These are phyloP conservation scores for Trametes versicolor DNA, from an alignment of 1,284 basidiomycete species.

Conservation along the genomic window DNA sequence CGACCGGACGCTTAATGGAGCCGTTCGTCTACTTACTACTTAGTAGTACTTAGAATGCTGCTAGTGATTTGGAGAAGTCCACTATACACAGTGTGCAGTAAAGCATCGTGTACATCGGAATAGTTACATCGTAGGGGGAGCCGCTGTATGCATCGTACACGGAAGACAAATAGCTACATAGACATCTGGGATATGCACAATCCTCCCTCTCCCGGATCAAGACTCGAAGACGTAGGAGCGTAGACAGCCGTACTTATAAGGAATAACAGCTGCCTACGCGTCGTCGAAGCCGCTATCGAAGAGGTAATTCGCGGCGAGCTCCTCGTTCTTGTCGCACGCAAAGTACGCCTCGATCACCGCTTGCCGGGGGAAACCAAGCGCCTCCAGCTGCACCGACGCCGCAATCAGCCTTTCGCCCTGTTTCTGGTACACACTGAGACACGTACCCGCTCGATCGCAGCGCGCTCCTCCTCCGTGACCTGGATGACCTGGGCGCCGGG, in stretches of 20 bases:
- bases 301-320: slow-evolving; percentile 91
- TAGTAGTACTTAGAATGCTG: no score
- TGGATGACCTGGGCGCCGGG: slow-evolving; percentile 77
- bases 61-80: no score
- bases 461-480: slow-evolving; percentile 86
- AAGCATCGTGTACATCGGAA: background rate
- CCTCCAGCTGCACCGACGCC: slow-evolving; percentile 68
- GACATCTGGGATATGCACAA: slow-evolving; percentile 27
- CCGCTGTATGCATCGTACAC: slow-evolving; percentile 31
- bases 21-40: no score
- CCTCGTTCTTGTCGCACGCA: slow-evolving; percentile 95
- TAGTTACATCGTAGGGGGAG: slow-evolving; percentile 10
- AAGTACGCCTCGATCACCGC: slow-evolving; percentile 87
- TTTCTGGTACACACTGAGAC: slow-evolving; percentile 5
- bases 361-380: slow-evolving; percentile 86
- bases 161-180: slow-evolving; percentile 34
- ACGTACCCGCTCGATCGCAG: slow-evolving; percentile 87
- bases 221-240: slow-evolving; percentile 4
- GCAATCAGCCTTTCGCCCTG: slow-evolving; percentile 20
- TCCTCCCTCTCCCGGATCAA: slow-evolving; percentile 23
- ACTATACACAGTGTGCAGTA: no score
- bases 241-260: background rate
- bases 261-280: slow-evolving; percentile 22
- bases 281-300: slow-evolving; percentile 82
- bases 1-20: no score